Evolutionary conservation across 73 alveolate species (phyloP).

Genomic region (Effrenium voratum): DNA sequence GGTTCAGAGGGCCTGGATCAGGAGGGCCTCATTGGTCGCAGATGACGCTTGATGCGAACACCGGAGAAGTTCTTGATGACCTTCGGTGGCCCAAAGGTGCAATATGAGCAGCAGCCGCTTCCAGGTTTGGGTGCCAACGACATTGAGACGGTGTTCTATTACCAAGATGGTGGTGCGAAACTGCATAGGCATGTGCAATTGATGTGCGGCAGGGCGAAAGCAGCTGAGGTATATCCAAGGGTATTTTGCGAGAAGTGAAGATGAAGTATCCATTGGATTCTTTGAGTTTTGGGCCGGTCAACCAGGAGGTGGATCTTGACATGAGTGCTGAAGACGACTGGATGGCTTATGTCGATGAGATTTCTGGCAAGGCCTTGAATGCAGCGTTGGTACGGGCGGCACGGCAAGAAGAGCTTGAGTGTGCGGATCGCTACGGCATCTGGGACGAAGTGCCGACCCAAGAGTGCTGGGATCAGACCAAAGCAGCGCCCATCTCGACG

Average conservation of each 20-base stretch:
- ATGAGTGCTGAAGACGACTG: background rate
- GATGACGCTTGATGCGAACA: too few relatives aligned
- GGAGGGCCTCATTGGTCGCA: background rate
- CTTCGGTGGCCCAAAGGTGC: background rate
- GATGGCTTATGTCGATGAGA: background rate
- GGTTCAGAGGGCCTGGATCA: background rate
- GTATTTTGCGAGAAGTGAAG: background rate
- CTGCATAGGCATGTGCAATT: background rate
- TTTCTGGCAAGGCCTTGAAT: background rate
- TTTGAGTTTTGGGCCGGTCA: background rate
- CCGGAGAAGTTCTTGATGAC: background rate
- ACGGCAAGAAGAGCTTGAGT: background rate
- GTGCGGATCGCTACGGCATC: background rate
- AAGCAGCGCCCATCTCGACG: background rate
- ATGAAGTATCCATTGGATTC: background rate
- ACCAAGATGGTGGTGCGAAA: background rate
- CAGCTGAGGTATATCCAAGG: background rate
- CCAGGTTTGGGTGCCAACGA: background rate
- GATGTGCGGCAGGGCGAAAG: background rate
- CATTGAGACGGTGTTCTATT: background rate
- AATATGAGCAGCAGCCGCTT: background rate
- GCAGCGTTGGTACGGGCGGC: background rate
- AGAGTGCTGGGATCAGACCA: background rate
- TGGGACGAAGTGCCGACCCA: background rate
- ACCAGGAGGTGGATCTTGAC: constrained; percentile 15